phyloP scores from a whole-genome alignment of 106 monocot genomes.

The Gastrodia elata region DNA sequence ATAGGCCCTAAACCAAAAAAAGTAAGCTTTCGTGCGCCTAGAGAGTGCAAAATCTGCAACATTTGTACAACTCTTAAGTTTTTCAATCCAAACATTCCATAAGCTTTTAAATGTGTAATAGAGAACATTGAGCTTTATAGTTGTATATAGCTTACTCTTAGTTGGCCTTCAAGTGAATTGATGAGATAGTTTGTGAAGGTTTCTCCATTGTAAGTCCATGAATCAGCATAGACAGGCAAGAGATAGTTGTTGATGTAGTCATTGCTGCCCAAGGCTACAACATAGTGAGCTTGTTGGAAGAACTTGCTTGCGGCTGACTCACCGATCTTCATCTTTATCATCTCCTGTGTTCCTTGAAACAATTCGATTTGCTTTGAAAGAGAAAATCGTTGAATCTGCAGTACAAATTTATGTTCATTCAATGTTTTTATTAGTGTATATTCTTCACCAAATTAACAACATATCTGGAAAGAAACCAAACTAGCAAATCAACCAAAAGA shows the following conservation, averaged over 20 bases:
- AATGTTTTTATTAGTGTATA: not conserved
- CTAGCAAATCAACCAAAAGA: constrained; percentile 2
- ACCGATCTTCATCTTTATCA: constrained; percentile 70
- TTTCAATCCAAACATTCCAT: not conserved
- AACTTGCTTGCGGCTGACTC: constrained; percentile 38
- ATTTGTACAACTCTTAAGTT: not conserved
- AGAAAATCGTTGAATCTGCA: constrained; percentile 87
- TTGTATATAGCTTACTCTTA: constrained; percentile 28
- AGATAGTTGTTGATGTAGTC: constrained; percentile 99
- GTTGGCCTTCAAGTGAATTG: constrained; percentile 46
- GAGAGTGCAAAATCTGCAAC: constrained; percentile 35
- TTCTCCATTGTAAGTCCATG: constrained; percentile 61
- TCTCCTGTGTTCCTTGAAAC: constrained; percentile 70
- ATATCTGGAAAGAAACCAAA: too few species aligned
- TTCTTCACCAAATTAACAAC: not conserved
- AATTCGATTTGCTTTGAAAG: constrained; percentile 90
- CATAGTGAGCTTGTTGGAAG: constrained; percentile 57
- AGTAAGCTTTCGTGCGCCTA: constrained; percentile 55
- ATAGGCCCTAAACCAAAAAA: constrained; percentile 94
- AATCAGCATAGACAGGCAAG: constrained; percentile 67
- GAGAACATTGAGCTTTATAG: not conserved
- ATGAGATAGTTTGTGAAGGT: constrained; percentile 59
- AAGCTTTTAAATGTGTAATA: not conserved
- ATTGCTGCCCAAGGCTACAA: constrained; percentile 79
- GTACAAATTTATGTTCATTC: not conserved